Evolutionary conservation across 2,329 filamentous ascomycete genomes (phyloP).

Genomic region (Exophiala bonariae): DNA sequence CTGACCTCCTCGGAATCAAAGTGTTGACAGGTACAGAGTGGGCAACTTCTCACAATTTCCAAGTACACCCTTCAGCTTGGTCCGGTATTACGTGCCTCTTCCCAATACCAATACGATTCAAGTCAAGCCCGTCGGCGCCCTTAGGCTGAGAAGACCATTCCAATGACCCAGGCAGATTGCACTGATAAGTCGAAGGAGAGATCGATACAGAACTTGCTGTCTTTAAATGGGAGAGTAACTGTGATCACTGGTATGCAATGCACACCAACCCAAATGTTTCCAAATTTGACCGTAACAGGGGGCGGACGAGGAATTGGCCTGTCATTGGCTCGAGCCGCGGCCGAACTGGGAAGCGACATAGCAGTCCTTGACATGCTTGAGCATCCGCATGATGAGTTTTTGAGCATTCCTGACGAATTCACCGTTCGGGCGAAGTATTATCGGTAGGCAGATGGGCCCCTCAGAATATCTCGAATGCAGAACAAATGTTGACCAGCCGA

Average conservation of each 20-base stretch:
- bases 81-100: too few species aligned
- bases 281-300: slow-evolving; percentile 4
- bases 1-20: too few species aligned
- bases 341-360: slow-evolving; percentile 21
- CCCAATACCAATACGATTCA: too few species aligned
- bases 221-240: slow-evolving; percentile 48
- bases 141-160: slow-evolving; percentile 2
- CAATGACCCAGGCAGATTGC: background rate
- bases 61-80: too few species aligned
- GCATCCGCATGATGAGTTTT: slow-evolving; percentile 15
- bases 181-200: slow-evolving; percentile 9
- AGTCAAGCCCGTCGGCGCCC: too few species aligned
- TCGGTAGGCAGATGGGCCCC: slow-evolving; percentile 5
- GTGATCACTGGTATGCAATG: slow-evolving; percentile 43
- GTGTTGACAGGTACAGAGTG: too few species aligned
- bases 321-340: slow-evolving; percentile 18
- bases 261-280: background rate
- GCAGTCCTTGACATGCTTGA: slow-evolving; percentile 22
- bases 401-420: slow-evolving; percentile 9
- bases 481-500: background rate
- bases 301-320: slow-evolving; percentile 24
- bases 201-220: slow-evolving; percentile 38
- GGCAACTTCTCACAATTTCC: too few species aligned
- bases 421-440: slow-evolving; percentile 14
- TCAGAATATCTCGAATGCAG: too few species aligned